Evolutionary conservation across 495 filamentous ascomycete species (phyloP).

Genomic region (Podospora australis): DNA sequence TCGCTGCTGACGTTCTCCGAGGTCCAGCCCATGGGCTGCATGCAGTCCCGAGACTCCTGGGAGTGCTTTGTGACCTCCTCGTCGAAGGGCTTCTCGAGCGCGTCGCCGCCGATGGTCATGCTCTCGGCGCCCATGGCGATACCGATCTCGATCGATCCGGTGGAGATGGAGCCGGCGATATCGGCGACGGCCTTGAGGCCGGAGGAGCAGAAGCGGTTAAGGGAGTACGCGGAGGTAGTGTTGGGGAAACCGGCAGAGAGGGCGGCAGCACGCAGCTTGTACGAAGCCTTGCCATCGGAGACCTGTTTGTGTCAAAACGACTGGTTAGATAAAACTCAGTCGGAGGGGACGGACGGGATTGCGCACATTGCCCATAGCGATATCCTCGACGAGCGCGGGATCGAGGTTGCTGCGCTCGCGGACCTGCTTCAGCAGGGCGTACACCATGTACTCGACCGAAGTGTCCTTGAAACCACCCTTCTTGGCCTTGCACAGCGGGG

Average conservation of each 20-base stretch:
- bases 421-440: constrained; percentile 70
- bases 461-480: constrained; percentile 96
- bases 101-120: constrained; percentile 70
- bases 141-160: constrained; percentile 77
- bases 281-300: constrained; percentile 76
- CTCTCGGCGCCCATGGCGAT: constrained; percentile 82
- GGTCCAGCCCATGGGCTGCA: constrained; percentile 96
- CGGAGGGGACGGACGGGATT: constrained; percentile 8
- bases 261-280: constrained; percentile 80
- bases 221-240: constrained; percentile 68
- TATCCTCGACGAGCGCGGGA: constrained; percentile 80
- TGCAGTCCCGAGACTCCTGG: constrained; percentile 77
- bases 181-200: constrained; percentile 92
- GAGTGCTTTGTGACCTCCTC: constrained; percentile 62
- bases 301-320: constrained; percentile 52
- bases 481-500: constrained; percentile 66
- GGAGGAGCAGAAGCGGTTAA: constrained; percentile 96
- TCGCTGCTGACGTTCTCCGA: constrained; percentile 92
- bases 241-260: constrained; percentile 93
- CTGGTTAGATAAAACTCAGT: too few relatives aligned
- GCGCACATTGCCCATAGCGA: constrained; percentile 84
- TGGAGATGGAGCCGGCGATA: constrained; percentile 80
- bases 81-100: constrained; percentile 66
- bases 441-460: constrained; percentile 76
- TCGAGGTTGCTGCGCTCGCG: constrained; percentile 68